Evolutionary conservation across 345 rosid species (phyloP).

Genomic region (Citrus cavaleriei): DNA sequence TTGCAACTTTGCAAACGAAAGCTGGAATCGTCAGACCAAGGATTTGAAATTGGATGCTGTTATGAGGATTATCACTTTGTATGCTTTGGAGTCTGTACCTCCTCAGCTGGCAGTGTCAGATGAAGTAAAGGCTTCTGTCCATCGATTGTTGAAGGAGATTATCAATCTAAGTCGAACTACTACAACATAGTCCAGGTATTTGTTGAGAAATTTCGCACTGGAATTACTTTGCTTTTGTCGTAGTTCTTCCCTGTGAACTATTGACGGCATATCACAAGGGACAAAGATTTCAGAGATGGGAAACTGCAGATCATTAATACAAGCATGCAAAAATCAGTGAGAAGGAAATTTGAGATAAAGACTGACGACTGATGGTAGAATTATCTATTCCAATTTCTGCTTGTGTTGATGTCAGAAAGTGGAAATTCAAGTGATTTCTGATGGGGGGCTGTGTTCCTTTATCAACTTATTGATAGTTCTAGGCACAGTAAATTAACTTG

Average conservation of each 20-base stretch:
- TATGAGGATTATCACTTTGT: constrained; percentile 54
- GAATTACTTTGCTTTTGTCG: background rate
- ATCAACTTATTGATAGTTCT: background rate
- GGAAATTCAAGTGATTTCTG: too few relatives aligned
- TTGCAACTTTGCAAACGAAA: constrained; percentile 60
- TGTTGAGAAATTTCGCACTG: background rate
- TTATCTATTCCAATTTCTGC: background rate
- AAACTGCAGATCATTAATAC: background rate
- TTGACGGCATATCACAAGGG: background rate
- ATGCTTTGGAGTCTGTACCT: constrained; percentile 52
- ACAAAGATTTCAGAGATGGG: background rate
- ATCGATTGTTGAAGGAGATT: constrained; percentile 45
- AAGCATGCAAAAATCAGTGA: background rate
- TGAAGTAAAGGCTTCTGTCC: constrained; percentile 52
- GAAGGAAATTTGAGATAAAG: background rate
- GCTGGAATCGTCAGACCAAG: constrained; percentile 38
- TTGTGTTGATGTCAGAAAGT: too few relatives aligned
- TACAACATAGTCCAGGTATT: background rate
- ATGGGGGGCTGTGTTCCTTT: too few relatives aligned
- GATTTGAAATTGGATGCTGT: constrained; percentile 46
- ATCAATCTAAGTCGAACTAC: constrained; percentile 48
- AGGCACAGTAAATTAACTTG: background rate
- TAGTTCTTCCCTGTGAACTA: background rate
- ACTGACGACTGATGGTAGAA: background rate
- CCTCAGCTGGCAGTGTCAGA: constrained; percentile 44